phyloP scores from a whole-genome alignment of 2,329 filamentous ascomycete genomes.

The Sporothrix pallida region DNA sequence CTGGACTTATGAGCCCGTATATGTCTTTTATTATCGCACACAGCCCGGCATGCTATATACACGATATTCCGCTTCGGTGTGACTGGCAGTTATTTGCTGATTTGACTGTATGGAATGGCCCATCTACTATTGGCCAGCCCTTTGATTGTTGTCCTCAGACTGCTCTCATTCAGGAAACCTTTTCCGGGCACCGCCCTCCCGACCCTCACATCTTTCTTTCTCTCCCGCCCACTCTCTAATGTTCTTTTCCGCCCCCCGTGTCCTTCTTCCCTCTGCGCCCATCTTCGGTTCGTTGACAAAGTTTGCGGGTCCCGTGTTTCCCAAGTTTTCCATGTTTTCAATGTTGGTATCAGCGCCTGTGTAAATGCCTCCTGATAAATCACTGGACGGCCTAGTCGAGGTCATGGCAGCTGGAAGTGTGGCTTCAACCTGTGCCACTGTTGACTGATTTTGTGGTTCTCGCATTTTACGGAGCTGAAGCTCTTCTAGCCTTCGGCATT shows the following conservation, averaged over 20 bases:
- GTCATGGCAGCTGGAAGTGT: background rate
- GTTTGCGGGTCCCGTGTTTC: too few relatives aligned
- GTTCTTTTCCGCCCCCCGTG: background rate
- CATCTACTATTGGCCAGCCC: slow-evolving; percentile 30
- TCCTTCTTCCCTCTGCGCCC: background rate
- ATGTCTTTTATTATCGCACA: background rate
- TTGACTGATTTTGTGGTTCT: background rate
- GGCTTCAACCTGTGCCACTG: background rate
- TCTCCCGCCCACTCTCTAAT: too few relatives aligned
- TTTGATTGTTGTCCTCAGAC: background rate
- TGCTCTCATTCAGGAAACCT: too few relatives aligned
- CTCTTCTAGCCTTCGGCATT: slow-evolving; percentile 22
- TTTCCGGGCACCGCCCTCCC: background rate
- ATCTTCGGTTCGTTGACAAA: too few relatives aligned
- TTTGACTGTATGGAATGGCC: slow-evolving; percentile 20
- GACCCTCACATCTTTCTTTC: background rate
- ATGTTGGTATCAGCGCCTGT: too few relatives aligned
- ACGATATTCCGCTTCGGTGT: too few relatives aligned
- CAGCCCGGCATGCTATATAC: background rate
- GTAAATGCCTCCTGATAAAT: background rate
- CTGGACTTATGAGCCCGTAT: too few relatives aligned
- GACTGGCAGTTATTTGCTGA: background rate
- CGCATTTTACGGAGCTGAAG: background rate
- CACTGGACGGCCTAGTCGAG: background rate
- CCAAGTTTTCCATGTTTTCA: too few relatives aligned